Evolutionary conservation across 805 yeast species (phyloP), one percentile per base, ranked within the genome.

Genomic region (Kodamaea jinghongensis): DNA sequence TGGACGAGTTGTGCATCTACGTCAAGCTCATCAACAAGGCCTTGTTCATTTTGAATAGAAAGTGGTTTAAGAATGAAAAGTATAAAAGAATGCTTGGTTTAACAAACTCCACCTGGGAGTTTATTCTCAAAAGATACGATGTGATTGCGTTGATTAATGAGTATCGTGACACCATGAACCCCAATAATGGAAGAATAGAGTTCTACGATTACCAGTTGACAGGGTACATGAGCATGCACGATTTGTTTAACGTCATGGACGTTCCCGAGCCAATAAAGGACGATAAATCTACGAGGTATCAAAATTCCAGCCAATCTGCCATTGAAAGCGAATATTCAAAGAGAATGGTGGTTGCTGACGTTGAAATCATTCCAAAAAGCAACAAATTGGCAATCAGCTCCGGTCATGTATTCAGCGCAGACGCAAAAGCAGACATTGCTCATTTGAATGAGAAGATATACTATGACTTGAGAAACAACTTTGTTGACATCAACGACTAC

Each of bases 31-130:
- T 68, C 42, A 68, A 68, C 48, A 68, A 67, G 42, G 65, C 71
- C 3, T 52, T 69, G 28, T 68, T 65, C 45, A 68, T 69, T 32
- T 51, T 69, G 42, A 69, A 68, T 48, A 43, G 71, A 10, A 69
- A 69, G 44, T 69, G 72, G 68, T 69, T 67, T 53, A 69, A 69
- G 42, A 68, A 67, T 45, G 75, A 69, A 43, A 69, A 69, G 51
- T 69, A 68, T 49, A 68, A 67, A 51, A 43, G 75, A 34, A 69
- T 69, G 73, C 49, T 69, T 9, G 60, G 70, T n/a, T 54, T 69
- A 17, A 65, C 73, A 2, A 67, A 67, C 42, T 46, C 58, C 31
- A 61, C 67, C 1, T 69, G 75, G 75, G 73, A 68, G 47, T 68
- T 53, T 44, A 62, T 69, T 14, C 51, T 68, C 45, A 67, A 65